Evolutionary conservation across 306 rosid species (phyloP), one percentile per base, ranked within the genome.

Genomic region (Vachellia pachyceras): DNA sequence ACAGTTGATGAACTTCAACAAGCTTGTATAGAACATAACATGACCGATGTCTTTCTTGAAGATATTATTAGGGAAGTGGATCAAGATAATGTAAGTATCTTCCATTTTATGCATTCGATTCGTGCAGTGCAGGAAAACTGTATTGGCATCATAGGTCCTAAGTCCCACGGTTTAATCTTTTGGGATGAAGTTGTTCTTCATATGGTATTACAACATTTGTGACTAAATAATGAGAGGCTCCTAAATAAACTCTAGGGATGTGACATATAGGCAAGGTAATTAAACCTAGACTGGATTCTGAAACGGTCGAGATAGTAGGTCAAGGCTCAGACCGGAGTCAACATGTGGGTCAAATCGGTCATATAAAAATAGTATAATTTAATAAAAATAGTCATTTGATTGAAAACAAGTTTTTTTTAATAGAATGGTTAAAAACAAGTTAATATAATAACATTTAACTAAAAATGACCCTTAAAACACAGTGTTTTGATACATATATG

Each of bases 1-100:
- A 94, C 98, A 75, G 97, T 94, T 71, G 98, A 94, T 85, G 98
- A 94, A 82, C 96, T 94, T 61, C 98, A 94, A 87, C 96, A 91
- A 88, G 98, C 98, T 86, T 94, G 98, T 72, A 75, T 86, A 33
- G 98, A 94, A 76, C 98, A 94, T 79, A 85, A 94, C 80, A 90
- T 94, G 94, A 90, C 91, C 45, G 97, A 94, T 61, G 97, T 89
- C 44, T 83, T 90, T 33, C 96, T 94, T 66, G 98, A 94, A 78
- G 98, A 94, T 84, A 88, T 94, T 69, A 94, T 94, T 77, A 88
- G 77, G 86, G 98, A 94, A 88, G 98, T 94, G 76, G 98, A 94
- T 82, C 98, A 94, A 84, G 98, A 94, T 88, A 94, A 94, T 83
- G 98, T 94, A 87, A 90, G 95, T 86, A 58, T 77, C 66, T 76